phyloP scores from a whole-genome alignment of 2,329 filamentous ascomycete species.

The Ciborinia camelliae region DNA sequence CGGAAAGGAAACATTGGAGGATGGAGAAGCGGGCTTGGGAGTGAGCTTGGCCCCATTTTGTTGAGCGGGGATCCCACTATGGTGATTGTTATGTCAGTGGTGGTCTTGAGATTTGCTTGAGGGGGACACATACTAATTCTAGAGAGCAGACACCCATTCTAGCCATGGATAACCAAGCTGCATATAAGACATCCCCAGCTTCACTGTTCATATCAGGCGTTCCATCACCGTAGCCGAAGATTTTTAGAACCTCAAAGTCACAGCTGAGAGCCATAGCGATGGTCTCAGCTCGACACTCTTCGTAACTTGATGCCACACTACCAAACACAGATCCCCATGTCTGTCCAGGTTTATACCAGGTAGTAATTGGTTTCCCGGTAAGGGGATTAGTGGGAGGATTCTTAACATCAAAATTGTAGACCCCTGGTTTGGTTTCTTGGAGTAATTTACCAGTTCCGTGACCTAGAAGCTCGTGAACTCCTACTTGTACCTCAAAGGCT shows the following conservation, averaged over 20 bases:
- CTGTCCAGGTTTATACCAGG: constrained; percentile 92
- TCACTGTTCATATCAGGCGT: constrained; percentile 66
- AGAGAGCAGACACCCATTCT: constrained; percentile 83
- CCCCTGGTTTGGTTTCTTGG: constrained; percentile 78
- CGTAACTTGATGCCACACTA: constrained; percentile 80
- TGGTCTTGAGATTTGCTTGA: background rate
- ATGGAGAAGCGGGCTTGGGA: constrained; percentile 92
- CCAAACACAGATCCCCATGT: constrained; percentile 95
- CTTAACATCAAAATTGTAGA: constrained; percentile 82
- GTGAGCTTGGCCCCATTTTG: constrained; percentile 91
- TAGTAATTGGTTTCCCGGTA: constrained; percentile 70
- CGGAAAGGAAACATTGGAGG: constrained; percentile 77
- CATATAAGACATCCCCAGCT: constrained; percentile 84
- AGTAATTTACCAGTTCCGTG: constrained; percentile 93
- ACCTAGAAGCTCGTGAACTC: constrained; percentile 82
- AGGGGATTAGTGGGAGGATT: constrained; percentile 81
- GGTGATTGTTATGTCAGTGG: background rate
- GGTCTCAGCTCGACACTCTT: constrained; percentile 91
- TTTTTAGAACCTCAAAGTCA: constrained; percentile 82
- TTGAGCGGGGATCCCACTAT: constrained; percentile 82
- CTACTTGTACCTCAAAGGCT: constrained; percentile 93
- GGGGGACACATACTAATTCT: constrained; percentile 55
- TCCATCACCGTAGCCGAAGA: constrained; percentile 88
- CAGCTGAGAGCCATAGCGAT: constrained; percentile 89
- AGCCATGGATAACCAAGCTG: constrained; percentile 89